These are phyloP conservation scores for Trichoderma asperelloides DNA, from an alignment of 495 filamentous ascomycete species.

Conservation along the genomic window DNA sequence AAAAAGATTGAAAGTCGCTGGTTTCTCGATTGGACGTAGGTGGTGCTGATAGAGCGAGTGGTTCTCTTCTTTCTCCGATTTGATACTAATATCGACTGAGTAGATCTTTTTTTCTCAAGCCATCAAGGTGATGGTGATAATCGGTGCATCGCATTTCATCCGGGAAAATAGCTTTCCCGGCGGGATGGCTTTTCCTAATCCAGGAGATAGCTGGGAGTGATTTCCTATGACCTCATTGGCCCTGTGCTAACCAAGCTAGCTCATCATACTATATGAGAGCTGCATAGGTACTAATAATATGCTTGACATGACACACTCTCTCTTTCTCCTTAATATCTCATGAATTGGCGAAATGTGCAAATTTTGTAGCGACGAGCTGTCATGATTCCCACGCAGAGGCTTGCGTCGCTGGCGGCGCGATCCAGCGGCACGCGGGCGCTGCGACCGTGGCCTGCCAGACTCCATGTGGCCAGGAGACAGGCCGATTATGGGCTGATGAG, in stretches of 20 bases:
- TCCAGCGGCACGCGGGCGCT: background rate
- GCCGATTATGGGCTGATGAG: background rate
- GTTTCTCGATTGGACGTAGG: background rate
- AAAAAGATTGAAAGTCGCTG: background rate
- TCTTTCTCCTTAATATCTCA: background rate
- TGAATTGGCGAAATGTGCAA: background rate
- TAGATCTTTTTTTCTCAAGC: background rate
- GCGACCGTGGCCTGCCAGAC: conserved; percentile 8
- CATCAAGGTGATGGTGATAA: background rate
- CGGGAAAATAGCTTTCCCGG: background rate
- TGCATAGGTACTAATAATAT: no score
- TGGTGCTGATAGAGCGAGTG: background rate
- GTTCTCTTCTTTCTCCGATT: background rate
- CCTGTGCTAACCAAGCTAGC: conserved; percentile 1
- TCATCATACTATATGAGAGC: background rate
- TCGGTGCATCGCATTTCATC: background rate
- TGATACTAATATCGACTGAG: background rate
- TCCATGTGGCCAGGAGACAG: conserved; percentile 15
- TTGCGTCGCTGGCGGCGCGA: conserved; percentile 5
- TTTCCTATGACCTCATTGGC: conserved; percentile 21
- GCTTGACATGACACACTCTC: background rate
- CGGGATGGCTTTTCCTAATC: background rate
- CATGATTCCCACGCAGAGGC: conserved; percentile 7
- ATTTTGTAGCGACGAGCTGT: background rate
- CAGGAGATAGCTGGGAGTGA: background rate